Conservation (phyloP, 306 rosid species). For the Fagus crenata region DNA sequence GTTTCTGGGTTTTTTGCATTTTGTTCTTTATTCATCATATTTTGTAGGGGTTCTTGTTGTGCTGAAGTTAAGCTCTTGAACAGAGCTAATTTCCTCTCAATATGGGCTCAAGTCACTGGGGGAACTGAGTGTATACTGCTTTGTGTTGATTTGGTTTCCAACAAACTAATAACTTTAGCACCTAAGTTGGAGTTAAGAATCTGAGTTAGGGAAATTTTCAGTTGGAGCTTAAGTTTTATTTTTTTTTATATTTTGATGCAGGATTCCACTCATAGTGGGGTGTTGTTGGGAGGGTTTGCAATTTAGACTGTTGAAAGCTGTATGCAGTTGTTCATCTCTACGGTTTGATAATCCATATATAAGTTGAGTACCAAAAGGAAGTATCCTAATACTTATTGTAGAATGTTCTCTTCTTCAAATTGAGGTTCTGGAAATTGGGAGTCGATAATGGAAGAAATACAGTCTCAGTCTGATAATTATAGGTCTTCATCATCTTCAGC, state of each 20-base stretch:
- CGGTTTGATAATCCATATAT: slow-evolving; percentile 5
- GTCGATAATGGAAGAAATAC: slow-evolving; percentile 85
- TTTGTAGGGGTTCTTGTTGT: not conserved
- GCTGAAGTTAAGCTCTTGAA: not conserved
- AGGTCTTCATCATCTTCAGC: slow-evolving; percentile 97
- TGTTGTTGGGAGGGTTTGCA: slow-evolving; percentile 23
- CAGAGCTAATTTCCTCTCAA: not conserved
- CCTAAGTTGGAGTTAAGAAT: not conserved
- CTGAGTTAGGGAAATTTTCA: slow-evolving; percentile 14
- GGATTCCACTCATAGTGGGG: slow-evolving; percentile 26
- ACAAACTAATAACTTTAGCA: not conserved
- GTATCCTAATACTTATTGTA: slow-evolving; percentile 19
- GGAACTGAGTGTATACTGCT: not conserved
- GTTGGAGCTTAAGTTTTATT: not conserved
- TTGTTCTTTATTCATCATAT: not conserved
- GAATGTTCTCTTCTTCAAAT: slow-evolving; percentile 24
- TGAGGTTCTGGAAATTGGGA: slow-evolving; percentile 29
- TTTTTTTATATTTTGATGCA: slow-evolving; percentile 15
- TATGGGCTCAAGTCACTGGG: not conserved
- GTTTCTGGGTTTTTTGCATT: not conserved
- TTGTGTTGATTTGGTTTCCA: not conserved
- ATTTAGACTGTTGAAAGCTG: slow-evolving; percentile 5
- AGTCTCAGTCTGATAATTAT: slow-evolving; percentile 88
- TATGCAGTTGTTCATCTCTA: slow-evolving; percentile 1
- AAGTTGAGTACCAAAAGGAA: slow-evolving; percentile 8